Conservation (phyloP, 108 stramenopile genomes). For the Cyclotella distinguenda region DNA sequence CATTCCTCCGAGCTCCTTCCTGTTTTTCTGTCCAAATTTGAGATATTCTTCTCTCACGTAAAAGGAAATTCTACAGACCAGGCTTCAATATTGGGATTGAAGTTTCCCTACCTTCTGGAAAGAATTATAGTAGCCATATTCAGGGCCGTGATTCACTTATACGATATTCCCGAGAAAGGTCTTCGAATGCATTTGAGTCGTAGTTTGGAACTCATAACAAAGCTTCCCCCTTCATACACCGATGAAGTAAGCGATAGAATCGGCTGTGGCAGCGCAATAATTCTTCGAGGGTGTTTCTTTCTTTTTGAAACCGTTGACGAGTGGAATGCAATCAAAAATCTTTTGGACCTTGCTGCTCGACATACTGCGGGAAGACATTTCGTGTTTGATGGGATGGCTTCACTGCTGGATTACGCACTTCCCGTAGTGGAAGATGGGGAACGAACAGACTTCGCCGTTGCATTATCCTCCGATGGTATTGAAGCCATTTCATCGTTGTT, state of each 20-base stretch:
- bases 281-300: conserved; percentile 60
- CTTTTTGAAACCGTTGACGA: conserved; percentile 63
- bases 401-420: conserved; percentile 54
- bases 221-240: conserved; percentile 53
- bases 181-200: conserved; percentile 52
- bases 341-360: conserved; percentile 61
- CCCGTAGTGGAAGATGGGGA: conserved; percentile 26
- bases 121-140: conserved; percentile 73
- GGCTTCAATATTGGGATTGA: conserved; percentile 17
- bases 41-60: conserved; percentile 33
- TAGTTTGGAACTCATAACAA: conserved; percentile 54
- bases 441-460: conserved; percentile 23
- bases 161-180: conserved; percentile 54
- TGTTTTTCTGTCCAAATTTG: conserved; percentile 66
- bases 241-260: conserved; percentile 63
- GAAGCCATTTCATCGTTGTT: conserved; percentile 57
- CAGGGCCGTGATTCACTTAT: conserved; percentile 74
- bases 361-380: conserved; percentile 61
- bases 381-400: conserved; percentile 83
- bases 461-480: conserved; percentile 51
- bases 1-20: conserved; percentile 64
- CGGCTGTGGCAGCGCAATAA: conserved; percentile 80
- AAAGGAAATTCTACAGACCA: conserved; percentile 13
- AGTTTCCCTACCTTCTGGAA: conserved; percentile 72
- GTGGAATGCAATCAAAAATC: conserved; percentile 66